A percentile compares a stretch with the other conserved stretches of the same genome.
Evolutionary conservation across 768 basidiomycete species (phyloP).

Genomic region (Kwoniella botswanensis): DNA sequence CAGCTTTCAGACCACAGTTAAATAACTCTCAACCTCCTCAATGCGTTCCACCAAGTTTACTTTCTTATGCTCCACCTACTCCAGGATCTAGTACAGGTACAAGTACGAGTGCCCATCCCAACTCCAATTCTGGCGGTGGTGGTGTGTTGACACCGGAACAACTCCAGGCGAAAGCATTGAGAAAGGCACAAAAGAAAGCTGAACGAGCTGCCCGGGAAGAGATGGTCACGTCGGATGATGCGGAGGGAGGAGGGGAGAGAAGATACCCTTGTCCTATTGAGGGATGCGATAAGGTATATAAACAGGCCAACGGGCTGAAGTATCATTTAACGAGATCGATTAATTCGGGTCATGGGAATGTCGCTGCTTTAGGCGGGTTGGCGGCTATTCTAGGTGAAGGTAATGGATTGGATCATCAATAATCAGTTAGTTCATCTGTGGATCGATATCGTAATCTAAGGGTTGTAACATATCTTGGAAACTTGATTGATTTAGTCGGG

Average conservation of each 20-base stretch:
- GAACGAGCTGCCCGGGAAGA: constrained; percentile 45
- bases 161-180: constrained; percentile 36
- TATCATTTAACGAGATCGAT: constrained; percentile 57
- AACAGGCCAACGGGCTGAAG: constrained; percentile 58
- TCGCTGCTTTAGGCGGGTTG: constrained; percentile 49
- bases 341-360: constrained; percentile 56
- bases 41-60: constrained; percentile 45
- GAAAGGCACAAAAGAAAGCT: constrained; percentile 51
- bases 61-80: constrained; percentile 44
- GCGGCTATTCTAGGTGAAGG: constrained; percentile 29
- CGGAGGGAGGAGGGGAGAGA: constrained; percentile 40
- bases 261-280: constrained; percentile 56
- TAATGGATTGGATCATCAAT: not conserved
- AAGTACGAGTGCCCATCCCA: not conserved
- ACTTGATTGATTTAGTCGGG: not conserved
- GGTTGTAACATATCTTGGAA: not conserved
- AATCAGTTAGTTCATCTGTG: not conserved
- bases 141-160: constrained; percentile 25
- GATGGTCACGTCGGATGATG: constrained; percentile 42
- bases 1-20: constrained; percentile 37
- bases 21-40: constrained; percentile 27
- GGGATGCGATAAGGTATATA: constrained; percentile 57
- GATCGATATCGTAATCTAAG: not conserved
- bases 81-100: constrained; percentile 8
- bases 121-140: not conserved